Base-by-base conservation (phyloP, 2,329 filamentous ascomycete genomes). In the Purpureocillium lavendulum region DNA sequence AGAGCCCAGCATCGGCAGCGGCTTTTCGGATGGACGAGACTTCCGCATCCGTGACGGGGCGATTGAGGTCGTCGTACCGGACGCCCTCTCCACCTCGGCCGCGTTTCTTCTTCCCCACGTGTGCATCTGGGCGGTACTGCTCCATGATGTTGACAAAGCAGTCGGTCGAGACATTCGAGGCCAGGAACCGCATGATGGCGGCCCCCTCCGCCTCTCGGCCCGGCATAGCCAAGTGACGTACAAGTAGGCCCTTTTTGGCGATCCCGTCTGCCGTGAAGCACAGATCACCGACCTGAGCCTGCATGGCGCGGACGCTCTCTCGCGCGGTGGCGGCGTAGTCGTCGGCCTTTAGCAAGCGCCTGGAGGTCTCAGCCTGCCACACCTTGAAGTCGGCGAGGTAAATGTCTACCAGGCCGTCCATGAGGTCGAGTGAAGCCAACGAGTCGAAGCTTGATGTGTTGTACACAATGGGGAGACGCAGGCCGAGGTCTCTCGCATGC, bases 381-480 rank as follows among this genome's bases (percentile, higher is more conserved):
- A 89, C 77, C 58, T 94, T 92, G 67, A 92, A 92, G 55, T 94
- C 86, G 0, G 86, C 82, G n/a, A 94, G 67, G 55, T 92, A 94
- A 33, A 94, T 87, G 56, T 92, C 86, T 0, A 92, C 77, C 21
- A 94, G 65, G 0, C 86, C 86, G 49, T 92, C 80, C 50, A 94
- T 72, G 8, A 92, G 67, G 43, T 77, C 62, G 1, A 94, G 65
- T 1, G 82, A 87, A 3, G 77, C 80, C 1, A 82, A 64, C 1
- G 81, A 87, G 60, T 94, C 87, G 53, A 85, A 94, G 10, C 82
- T 80, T 1, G 82, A 88, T 1, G 85, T 89, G 54, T 94, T 94
- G 69, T 94, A 92, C 28, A 94, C 72, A 49, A 94, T 81, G 2
- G 86, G 86, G 10, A 90, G 53, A 4, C 65, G 71, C 9, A 92